Percentiles rank a stretch among this genome's conserved stretches.
Evolutionary conservation across 148 eudicot genomes (phyloP).

Genomic region (Rhododendron molle): DNA sequence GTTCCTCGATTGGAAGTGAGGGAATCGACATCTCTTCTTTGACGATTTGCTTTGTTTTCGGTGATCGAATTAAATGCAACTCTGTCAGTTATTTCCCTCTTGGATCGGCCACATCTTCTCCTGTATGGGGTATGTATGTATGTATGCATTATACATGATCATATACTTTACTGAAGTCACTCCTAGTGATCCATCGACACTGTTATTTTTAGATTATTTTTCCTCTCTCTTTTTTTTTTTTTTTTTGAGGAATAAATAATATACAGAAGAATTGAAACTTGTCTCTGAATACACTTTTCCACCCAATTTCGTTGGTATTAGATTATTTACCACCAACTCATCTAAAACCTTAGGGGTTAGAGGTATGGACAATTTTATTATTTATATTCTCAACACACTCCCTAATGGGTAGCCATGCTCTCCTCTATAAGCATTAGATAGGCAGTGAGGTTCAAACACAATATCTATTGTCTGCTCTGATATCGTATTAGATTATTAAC

Average conservation of each 20-base stretch:
- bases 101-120: slow-evolving; percentile 13
- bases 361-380: too few species aligned
- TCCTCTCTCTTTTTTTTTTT: background rate
- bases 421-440: too few species aligned
- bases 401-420: too few species aligned
- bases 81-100: slow-evolving; percentile 3
- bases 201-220: background rate
- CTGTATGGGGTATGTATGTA: slow-evolving; percentile 17
- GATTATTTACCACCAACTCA: background rate
- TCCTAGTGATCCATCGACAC: background rate
- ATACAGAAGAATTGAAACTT: background rate
- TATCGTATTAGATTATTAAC: too few species aligned
- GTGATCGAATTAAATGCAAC: slow-evolving; percentile 2
- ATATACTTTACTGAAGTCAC: background rate
- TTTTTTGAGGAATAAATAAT: background rate
- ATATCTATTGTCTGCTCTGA: too few species aligned
- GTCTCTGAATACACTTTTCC: background rate
- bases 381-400: too few species aligned
- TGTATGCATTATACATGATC: background rate
- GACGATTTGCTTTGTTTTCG: background rate
- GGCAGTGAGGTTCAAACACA: too few species aligned
- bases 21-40: slow-evolving; percentile 4
- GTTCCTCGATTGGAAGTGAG: slow-evolving; percentile 2
- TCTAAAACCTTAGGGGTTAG: too few species aligned
- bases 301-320: background rate